Percentiles rank a stretch among this genome's conserved stretches.
Evolutionary conservation across 106 monocot species (phyloP).

Genomic region (Amphibolis antarctica): DNA sequence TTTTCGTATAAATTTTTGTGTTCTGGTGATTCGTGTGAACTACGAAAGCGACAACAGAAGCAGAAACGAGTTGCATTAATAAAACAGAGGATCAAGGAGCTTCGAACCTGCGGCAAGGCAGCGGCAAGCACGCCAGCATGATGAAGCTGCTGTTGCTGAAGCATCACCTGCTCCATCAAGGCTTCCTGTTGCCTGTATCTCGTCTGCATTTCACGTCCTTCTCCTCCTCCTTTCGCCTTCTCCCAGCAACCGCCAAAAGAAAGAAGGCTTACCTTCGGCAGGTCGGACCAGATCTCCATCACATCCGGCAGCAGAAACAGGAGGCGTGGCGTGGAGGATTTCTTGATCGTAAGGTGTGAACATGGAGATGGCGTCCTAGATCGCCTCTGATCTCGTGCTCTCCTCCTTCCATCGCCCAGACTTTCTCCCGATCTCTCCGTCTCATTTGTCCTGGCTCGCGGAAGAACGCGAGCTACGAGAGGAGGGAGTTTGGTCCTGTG

Average conservation of each 20-base stretch:
- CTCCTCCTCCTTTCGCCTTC: too few relatives aligned
- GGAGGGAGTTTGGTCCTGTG: too few relatives aligned
- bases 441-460: background rate
- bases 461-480: too few relatives aligned
- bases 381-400: background rate
- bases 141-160: conserved; percentile 54
- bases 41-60: background rate
- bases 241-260: too few relatives aligned
- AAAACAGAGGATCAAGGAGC: background rate
- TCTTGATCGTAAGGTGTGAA: background rate
- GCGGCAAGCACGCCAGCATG: conserved; percentile 40
- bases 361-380: background rate
- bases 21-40: background rate
- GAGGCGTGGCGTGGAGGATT: background rate
- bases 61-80: background rate
- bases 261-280: too few relatives aligned
- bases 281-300: too few relatives aligned
- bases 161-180: conserved; percentile 50
- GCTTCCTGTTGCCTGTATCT: conserved; percentile 32
- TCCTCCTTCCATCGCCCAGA: background rate
- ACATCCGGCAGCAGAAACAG: background rate
- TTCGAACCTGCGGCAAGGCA: conserved; percentile 43
- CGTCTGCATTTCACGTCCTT: conserved; percentile 12
- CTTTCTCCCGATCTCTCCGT: background rate
- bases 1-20: too few relatives aligned